Evolutionary conservation across 2,329 filamentous ascomycete species (phyloP).

Genomic region (Colletotrichum tropicale): DNA sequence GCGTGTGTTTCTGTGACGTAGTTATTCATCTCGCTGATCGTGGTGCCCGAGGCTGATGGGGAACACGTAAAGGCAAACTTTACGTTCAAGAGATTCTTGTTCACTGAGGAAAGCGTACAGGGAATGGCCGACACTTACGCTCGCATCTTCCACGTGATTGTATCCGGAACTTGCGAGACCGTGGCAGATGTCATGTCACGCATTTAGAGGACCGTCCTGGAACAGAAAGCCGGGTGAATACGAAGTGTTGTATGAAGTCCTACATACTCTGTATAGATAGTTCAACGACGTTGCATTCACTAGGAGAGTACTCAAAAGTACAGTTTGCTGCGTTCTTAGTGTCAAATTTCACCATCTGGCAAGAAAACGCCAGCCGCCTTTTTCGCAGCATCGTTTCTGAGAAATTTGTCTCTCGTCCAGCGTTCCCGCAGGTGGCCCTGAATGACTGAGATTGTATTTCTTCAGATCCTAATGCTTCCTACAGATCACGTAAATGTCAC

Average conservation of each 20-base stretch:
- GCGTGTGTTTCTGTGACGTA: neutral
- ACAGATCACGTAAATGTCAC: neutral
- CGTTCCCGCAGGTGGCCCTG: accelerated
- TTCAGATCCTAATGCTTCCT: neutral
- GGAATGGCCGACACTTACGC: neutral
- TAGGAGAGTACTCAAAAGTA: neutral
- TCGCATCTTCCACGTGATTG: neutral
- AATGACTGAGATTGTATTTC: neutral
- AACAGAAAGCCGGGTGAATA: neutral
- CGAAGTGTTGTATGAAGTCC: neutral
- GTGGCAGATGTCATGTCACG: neutral
- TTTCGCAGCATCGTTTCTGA: neutral
- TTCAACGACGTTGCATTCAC: neutral
- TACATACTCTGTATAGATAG: neutral
- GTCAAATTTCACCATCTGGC: neutral
- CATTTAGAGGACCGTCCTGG: neutral
- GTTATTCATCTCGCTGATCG: neutral
- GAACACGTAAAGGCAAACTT: neutral
- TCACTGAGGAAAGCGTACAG: neutral
- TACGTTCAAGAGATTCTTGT: neutral
- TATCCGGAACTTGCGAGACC: neutral
- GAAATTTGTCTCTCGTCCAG: neutral
- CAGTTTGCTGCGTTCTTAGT: neutral
- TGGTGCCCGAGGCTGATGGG: neutral
- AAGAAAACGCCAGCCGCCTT: neutral